Conservation (phyloP, 1,139 yeast species). For the Yamadazyma buinensis region DNA sequence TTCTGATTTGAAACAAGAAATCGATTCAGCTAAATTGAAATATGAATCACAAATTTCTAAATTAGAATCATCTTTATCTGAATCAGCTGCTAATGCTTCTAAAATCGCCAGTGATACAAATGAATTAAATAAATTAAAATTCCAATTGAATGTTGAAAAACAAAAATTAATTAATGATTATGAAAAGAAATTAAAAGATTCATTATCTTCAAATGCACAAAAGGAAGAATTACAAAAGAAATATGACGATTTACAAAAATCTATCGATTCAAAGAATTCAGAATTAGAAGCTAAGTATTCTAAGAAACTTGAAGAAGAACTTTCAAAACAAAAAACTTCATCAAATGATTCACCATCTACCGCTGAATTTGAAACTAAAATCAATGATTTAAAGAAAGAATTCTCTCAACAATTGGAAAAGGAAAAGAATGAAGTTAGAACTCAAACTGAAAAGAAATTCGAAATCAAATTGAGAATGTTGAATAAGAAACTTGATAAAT, state of each 20-base stretch:
- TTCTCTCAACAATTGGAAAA: conserved; percentile 28
- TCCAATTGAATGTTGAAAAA: conserved; percentile 12
- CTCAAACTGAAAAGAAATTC: conserved; percentile 36
- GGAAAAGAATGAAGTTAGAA: conserved; percentile 27
- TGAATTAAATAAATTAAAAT: conserved; percentile 14
- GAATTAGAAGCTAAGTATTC: conserved; percentile 19
- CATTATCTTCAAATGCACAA: background rate
- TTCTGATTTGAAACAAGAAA: conserved; percentile 13
- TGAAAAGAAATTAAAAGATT: conserved; percentile 9
- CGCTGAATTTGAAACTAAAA: conserved; percentile 19
- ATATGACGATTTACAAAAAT: conserved; percentile 17
- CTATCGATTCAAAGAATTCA: conserved; percentile 17
- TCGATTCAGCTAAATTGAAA: conserved; percentile 10
- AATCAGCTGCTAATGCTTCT: conserved; percentile 9
- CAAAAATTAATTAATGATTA: conserved; percentile 11
- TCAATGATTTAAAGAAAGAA: conserved; percentile 23
- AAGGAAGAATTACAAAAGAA: conserved; percentile 11
- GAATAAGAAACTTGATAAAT: conserved; percentile 38
- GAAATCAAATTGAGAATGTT: conserved; percentile 42
- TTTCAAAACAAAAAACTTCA: conserved; percentile 7
- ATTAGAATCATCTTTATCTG: conserved; percentile 9
- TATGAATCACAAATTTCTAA: conserved; percentile 11
- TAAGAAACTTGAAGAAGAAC: conserved; percentile 16
- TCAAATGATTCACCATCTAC: conserved; percentile 5
- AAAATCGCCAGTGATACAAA: conserved; percentile 5